Evolutionary conservation across 306 rosid genomes (phyloP), one percentile per base, ranked within the genome.

Genomic region (Purshia tridentata): DNA sequence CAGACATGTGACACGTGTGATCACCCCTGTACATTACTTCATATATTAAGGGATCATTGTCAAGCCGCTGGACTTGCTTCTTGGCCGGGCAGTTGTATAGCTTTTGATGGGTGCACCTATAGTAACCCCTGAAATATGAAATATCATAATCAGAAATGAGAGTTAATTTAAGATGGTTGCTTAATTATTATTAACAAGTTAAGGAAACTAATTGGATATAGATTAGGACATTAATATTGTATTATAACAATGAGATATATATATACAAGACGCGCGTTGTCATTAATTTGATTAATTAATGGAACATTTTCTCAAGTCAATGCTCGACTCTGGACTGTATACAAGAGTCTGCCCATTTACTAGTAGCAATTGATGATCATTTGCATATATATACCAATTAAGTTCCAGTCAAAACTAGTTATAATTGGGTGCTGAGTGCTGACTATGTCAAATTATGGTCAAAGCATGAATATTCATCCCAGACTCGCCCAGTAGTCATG

Each of bases 71-170:
- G 46, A 89, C 91, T 70, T 75, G 96, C 69, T 88, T 89, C 82
- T 89, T 92, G 8, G 96, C 93, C 5, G 77, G 77, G 81, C 96
- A 92, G 4, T 77, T 72, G 81, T 86, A 89, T 12, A 87, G 6
- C 76, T 83, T 90, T 60, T 86, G 92, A 82, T 90, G 88, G 19
- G 95, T 92, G 85, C 96, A 92, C 76, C 91, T 78, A 10, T 81
- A 90, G 77, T 92, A 90, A 51, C 84, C 40, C 85, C 90, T 90
- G 84, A 18, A 23, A 62, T 8, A 46, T 4, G 10, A 44, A 58
- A 58, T 3, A 29, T 3, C 35, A 29, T 29, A 5, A 56, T 45
- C 12, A 22, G n/a, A 62, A 62, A 4, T 4, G 67, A 8, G 16
- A 3, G 22, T 4, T 29, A 22, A 22, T 23, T 29, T 57, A 4